Base-by-base conservation (phyloP, 176 grass and related monocot species). In the Raddia guianensis region DNA sequence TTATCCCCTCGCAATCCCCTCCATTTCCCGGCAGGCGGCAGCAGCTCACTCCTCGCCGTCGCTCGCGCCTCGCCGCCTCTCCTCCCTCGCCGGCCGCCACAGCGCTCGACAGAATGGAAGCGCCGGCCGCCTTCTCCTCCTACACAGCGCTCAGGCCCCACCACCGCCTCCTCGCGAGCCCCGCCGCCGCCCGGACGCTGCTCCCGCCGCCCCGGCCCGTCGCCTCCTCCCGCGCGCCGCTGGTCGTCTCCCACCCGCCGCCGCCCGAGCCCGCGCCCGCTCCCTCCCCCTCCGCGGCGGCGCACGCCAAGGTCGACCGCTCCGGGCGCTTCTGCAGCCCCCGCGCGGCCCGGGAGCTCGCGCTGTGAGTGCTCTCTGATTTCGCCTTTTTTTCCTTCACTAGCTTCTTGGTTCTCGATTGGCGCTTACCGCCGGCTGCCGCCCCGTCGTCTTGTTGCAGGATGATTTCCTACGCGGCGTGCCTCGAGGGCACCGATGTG, bases 391-490 rank as follows among this genome's bases (percentile, higher is more conserved):
- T 12, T 33, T 20, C 16, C 2, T 46, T 27, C 44, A 27, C 27
- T 27, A 27, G 6, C 3, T 9, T 49, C 37, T 79, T 44, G 9
- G 5, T 80, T 15, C 48, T 15, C 48, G 9, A 55, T 14, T 12
- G 44, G 66, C n/a, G 12, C 55, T 72, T 14, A 70, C 52, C 47
- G 20, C 49, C 72, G 13, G 35, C 40, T 45, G 35, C 15, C 20
- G 46, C 8, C 53, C 63, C 45, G 73, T 42, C 57, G 54, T 80
- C 63, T 42, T 68, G 54, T 80, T 68, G 51, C 78, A 95, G 95
- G 86, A 66, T 93, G 90, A 89, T 98, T 49, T 81, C 95, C 57
- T 98, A 98, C 79, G 95, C 95, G 33, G 90, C 95, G 68, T 98
- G 95, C 72, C 79, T 98, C 50, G 88, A 98, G 84, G 95, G 95